Evolutionary conservation across 164 flowering plant species (phyloP), one percentile per base, ranked within the genome.

Genomic region (Vitis vinifera): DNA sequence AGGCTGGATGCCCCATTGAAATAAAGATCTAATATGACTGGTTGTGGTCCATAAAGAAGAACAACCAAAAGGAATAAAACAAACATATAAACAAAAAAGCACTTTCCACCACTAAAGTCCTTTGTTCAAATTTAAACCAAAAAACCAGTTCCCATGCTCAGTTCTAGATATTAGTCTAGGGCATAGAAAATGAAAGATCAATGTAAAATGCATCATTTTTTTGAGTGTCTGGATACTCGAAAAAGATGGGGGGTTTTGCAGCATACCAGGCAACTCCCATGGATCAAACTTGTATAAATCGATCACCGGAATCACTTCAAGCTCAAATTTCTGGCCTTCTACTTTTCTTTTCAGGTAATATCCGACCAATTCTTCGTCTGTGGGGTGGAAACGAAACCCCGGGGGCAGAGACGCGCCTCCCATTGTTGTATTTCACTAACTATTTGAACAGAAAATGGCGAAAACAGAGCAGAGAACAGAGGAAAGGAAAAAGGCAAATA

Each of bases 271-370:
- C 61, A 94, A 76, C 68, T 94, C 93, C 98, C 97, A 94, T 15
- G 97, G 98, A 82, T 94, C 97, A 71, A 82, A 93, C 73, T 91
- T 93, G 80, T 91, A 93, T 60, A 91, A 76, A 55, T 91, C 97
- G 48, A 92, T 74, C 53, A 75, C 92, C 9, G 97, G 98, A 57
- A 92, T 90, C 8, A 94, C 92, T 84, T 94, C 97, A 51, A 94
- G 94, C 75, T 92, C 98, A 69, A 94, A 85, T 76, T 87, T 84
- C 53, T 78, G 89, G 16, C 94, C 92, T n/a, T 89, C 92, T 0
- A 83, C 83, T 80, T 92, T 90, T 71, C 91, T 89, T 77, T 89
- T 86, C 62, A 92, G 79, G 80, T 92, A 92, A 65, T 90, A 94
- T 0, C 90, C 91, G 47, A 92, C 83, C 67, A 92, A 73, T 71